Conservation (phyloP, 2,329 filamentous ascomycete genomes). For the Capronia epimyces region DNA sequence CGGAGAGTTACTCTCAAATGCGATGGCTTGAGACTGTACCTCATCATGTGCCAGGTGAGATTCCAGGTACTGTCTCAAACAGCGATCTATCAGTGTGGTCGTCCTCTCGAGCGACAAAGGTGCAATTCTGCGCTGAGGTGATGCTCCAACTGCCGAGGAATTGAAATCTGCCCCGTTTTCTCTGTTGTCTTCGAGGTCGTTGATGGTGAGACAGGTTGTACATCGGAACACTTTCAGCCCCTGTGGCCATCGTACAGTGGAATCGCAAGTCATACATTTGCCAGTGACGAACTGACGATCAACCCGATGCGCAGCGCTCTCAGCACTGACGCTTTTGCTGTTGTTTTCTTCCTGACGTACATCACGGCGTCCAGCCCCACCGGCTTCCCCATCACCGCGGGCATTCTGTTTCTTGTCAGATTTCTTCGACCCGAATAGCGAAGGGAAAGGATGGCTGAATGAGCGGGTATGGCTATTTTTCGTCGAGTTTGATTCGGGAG, state of each 20-base stretch:
- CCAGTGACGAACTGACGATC: conserved; percentile 61
- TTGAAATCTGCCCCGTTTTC: conserved; percentile 19
- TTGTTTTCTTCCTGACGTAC: conserved; percentile 38
- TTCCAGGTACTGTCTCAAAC: conserved; percentile 48
- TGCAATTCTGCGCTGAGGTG: conserved; percentile 26
- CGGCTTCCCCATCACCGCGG: conserved; percentile 36
- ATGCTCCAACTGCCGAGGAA: not conserved
- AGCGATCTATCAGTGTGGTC: conserved; percentile 52
- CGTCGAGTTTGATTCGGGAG: conserved; percentile 14
- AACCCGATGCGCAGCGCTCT: conserved; percentile 25
- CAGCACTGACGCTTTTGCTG: conserved; percentile 27
- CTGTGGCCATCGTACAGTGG: conserved; percentile 71
- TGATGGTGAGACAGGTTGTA: conserved; percentile 77
- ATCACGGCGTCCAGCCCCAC: conserved; percentile 40
- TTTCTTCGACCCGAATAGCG: conserved; percentile 57
- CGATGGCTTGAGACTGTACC: conserved; percentile 1
- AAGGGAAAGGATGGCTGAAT: conserved; percentile 74
- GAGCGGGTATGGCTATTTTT: conserved; percentile 54
- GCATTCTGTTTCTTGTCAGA: conserved; percentile 49
- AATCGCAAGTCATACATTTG: conserved; percentile 80
- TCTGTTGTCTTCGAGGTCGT: conserved; percentile 59
- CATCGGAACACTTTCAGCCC: conserved; percentile 71
- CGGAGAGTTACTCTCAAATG: conserved; percentile 3
- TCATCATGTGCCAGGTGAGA: conserved; percentile 34
- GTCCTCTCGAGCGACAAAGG: conserved; percentile 59